Evolutionary conservation across 805 yeast species (phyloP).

Genomic region (Kodamaea kaohsiungensis): DNA sequence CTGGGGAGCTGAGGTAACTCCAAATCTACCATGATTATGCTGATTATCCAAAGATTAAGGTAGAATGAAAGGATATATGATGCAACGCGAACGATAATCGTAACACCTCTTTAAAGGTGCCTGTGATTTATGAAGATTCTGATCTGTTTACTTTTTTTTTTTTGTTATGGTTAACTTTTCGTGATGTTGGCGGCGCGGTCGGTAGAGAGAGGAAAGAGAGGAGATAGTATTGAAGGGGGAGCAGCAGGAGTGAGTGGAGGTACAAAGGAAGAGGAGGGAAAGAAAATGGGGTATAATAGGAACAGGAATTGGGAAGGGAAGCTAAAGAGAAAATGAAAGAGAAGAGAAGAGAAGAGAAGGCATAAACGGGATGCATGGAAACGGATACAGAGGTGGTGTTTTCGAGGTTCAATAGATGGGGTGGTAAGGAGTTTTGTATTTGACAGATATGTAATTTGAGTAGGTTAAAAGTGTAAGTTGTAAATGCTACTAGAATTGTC

Average conservation of each 20-base stretch:
- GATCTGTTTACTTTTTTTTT: constrained; percentile 3
- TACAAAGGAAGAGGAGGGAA: not conserved
- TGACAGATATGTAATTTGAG: no score
- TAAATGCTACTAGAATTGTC: no score
- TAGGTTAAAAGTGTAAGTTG: not conserved
- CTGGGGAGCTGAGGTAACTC: constrained; percentile 28
- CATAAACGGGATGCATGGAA: not conserved
- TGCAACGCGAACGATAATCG: not conserved
- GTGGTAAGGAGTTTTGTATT: not conserved
- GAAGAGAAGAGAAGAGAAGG: not conserved
- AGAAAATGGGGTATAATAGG: not conserved
- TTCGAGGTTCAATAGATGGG: not conserved
- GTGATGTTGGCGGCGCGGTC: constrained; percentile 1
- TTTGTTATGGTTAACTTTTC: constrained; percentile 1
- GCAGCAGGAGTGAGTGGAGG: not conserved
- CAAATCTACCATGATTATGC: constrained; percentile 11
- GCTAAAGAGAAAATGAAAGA: not conserved
- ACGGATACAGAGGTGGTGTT: not conserved
- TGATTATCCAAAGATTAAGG: not conserved
- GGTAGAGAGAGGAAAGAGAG: not conserved
- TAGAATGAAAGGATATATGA: not conserved
- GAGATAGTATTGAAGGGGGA: not conserved
- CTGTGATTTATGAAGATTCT: not conserved
- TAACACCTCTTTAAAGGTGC: not conserved
- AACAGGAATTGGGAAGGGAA: not conserved